Base-by-base conservation (phyloP, 2,329 filamentous ascomycete species). In the Fusarium luffae region DNA sequence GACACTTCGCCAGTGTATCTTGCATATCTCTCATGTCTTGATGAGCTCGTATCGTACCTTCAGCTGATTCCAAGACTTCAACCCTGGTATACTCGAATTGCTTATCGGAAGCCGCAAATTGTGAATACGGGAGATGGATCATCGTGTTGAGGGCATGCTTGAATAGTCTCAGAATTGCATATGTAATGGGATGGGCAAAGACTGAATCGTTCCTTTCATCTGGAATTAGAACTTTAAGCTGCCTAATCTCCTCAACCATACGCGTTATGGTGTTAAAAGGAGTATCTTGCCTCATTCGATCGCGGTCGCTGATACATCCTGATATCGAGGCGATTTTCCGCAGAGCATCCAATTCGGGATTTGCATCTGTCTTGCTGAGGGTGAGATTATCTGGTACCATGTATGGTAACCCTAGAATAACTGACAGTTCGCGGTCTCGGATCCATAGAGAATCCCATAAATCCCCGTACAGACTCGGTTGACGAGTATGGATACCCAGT, bases 121-220 rank as follows among this genome's bases (percentile, higher is more conserved):
- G 74, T 77, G 85, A 82, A 59, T 84, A 84, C 0, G 84, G 84
- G 42, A 85, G 73, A 63, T 85, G 84, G 14, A 85, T 72, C 42
- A 82, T 59, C 44, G 81, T 78, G 27, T 77, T 77, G 13, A 79
- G 55, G 21, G 79, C 75, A 54, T 82, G 78, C 62, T 81, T 81
- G 55, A 78, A 76, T 40, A 85, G 79, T 37, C 82, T 82, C 30
- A 77, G 51, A 14, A 78, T 73, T 28, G 82, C 69, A 9, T 77
- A 59, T n/a, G 27, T 46, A 27, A 72, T 66, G 7, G 68, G 49
- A 7, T 54, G 23, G 3, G 43, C 21, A 16, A 73, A 1, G 42
- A 37, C 54, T 12, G 48, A 27, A 9, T 54, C 48, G 11, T 62
- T 64, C 63, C 68, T 66, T 23, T 58, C 40, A 8, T 44, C 43